These are phyloP conservation scores for Phytomonas serpens DNA, from an alignment of 208 protist species.

Conservation along the genomic window DNA sequence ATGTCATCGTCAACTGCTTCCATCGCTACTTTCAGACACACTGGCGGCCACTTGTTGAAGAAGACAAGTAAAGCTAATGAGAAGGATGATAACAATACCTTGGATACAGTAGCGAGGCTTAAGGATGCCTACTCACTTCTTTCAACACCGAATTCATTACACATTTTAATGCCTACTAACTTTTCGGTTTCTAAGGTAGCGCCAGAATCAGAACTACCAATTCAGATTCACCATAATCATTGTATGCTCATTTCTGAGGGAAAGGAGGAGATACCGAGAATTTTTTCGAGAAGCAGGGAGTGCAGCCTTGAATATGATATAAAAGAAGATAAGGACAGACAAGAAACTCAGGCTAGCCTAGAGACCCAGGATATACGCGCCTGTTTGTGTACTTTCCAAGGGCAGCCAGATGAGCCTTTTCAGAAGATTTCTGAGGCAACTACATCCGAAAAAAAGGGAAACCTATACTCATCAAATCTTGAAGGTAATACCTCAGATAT, in stretches of 20 bases:
- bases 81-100: not conserved
- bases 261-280: not conserved
- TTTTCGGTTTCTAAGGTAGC: not conserved
- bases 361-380: not conserved
- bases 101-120: not conserved
- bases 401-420: not conserved
- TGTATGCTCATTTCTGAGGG: not conserved
- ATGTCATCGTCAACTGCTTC: not conserved
- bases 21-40: not conserved
- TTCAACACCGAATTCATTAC: not conserved
- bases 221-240: not conserved
- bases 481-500: not conserved
- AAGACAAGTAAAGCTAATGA: not conserved
- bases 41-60: not conserved
- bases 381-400: not conserved
- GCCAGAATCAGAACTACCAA: not conserved
- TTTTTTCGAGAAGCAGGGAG: not conserved
- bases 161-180: not conserved
- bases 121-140: not conserved
- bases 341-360: not conserved
- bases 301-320: not conserved
- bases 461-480: not conserved
- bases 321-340: not conserved
- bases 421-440: not conserved
- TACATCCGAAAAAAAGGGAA: not conserved